A percentile compares a stretch with the other conserved stretches of the same genome.
Conservation (phyloP, 257 asterid genomes). For the Solanum corneliomulleri region DNA sequence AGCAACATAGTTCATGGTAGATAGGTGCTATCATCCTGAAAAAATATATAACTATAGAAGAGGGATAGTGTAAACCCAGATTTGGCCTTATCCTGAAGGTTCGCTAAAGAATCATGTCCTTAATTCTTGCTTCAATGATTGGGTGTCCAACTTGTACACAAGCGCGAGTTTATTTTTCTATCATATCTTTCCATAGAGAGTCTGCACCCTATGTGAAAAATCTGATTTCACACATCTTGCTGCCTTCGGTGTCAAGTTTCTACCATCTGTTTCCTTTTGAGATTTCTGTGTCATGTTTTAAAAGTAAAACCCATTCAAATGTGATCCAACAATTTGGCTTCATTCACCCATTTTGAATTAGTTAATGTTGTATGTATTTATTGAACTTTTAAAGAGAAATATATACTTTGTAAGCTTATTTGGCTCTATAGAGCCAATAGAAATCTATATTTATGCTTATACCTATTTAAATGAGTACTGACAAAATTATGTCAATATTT, state of each 20-base stretch:
- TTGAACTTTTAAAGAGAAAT: not conserved
- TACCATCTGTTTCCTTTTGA: not conserved
- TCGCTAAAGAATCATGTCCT: not conserved
- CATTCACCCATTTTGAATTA: not conserved
- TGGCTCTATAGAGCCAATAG: not conserved
- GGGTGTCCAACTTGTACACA: not conserved
- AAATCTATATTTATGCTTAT: not conserved
- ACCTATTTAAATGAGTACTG: not conserved
- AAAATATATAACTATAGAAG: not conserved
- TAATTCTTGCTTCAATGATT: not conserved
- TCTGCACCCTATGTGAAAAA: not conserved
- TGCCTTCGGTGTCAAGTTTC: not conserved
- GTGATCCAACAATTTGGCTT: not conserved
- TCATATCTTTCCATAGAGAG: not conserved
- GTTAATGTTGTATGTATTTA: not conserved
- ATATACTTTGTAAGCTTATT: not conserved
- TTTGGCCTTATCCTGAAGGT: not conserved
- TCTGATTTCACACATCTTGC: not conserved
- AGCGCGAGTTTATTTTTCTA: not conserved
- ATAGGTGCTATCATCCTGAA: not conserved
- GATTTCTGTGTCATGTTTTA: not conserved
- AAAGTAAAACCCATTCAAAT: not conserved
- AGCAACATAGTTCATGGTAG: not conserved
- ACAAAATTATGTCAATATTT: not conserved
- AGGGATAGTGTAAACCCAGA: not conserved